These are phyloP conservation scores for Saturnispora gosingensis DNA, from an alignment of 805 yeast genomes.

Conservation along the genomic window DNA sequence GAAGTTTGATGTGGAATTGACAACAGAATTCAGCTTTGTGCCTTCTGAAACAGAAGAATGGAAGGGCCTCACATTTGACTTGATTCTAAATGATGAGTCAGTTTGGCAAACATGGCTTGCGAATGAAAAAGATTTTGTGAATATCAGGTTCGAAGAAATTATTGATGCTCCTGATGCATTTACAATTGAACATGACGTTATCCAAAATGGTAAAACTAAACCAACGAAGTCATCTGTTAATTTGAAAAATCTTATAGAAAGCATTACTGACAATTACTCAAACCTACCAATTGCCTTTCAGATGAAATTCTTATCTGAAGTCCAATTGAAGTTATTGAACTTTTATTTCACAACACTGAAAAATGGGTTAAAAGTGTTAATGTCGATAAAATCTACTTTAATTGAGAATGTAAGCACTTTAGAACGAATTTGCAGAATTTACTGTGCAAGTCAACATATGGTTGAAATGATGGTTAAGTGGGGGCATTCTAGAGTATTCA, in stretches of 20 bases:
- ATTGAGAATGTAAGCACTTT: slow-evolving; percentile 20
- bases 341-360: slow-evolving; percentile 37
- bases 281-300: slow-evolving; percentile 45
- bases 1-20: slow-evolving; percentile 45
- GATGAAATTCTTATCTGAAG: slow-evolving; percentile 44
- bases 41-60: slow-evolving; percentile 16
- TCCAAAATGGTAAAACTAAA: slow-evolving; percentile 32
- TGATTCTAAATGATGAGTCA: slow-evolving; percentile 20
- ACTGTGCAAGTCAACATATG: slow-evolving; percentile 30
- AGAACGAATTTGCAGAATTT: slow-evolving; percentile 34
- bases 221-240: slow-evolving; percentile 60
- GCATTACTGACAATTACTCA: slow-evolving; percentile 45
- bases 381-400: slow-evolving; percentile 23
- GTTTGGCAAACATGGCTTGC: slow-evolving; percentile 41
- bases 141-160: slow-evolving; percentile 43
- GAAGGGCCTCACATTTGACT: slow-evolving; percentile 22
- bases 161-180: slow-evolving; percentile 41
- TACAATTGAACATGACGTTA: slow-evolving; percentile 48
- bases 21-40: slow-evolving; percentile 30
- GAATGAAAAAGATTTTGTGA: slow-evolving; percentile 45
- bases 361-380: slow-evolving; percentile 35
- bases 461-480: slow-evolving; percentile 32
- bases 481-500: slow-evolving; percentile 35
- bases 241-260: slow-evolving; percentile 46
- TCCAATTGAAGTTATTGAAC: slow-evolving; percentile 51